Evolutionary conservation across 176 grass and related monocot genomes (phyloP).

Genomic region (Bonia amplexicaulis): DNA sequence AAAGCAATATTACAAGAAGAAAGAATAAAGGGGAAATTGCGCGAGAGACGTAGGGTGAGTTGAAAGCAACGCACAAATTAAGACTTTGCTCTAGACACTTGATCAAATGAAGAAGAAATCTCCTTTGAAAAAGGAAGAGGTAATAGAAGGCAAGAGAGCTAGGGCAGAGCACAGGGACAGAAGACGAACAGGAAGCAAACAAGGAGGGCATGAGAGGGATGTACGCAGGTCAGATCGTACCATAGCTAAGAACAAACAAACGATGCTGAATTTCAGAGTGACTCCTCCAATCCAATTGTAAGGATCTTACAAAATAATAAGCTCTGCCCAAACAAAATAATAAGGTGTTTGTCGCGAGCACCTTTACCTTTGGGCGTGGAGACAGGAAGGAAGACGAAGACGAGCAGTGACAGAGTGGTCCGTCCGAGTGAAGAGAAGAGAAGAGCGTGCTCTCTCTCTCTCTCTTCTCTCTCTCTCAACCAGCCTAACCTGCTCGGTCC

Average conservation of each 20-base stretch:
- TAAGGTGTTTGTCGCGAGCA: too few species aligned
- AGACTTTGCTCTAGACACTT: background rate
- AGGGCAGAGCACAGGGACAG: background rate
- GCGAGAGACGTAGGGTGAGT: too few species aligned
- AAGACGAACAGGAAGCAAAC: too few species aligned
- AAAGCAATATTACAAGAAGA: background rate
- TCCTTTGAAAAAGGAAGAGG: background rate
- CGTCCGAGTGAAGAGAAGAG: too few species aligned
- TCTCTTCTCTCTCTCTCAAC: too few species aligned
- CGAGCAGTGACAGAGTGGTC: background rate
- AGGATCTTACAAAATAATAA: background rate
- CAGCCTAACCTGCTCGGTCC: too few species aligned
- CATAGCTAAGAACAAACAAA: background rate
- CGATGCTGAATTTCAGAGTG: background rate
- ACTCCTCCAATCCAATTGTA: background rate
- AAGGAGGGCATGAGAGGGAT: too few species aligned
- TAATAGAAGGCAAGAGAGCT: background rate
- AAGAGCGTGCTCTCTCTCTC: too few species aligned
- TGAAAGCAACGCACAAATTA: background rate
- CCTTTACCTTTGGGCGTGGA: too few species aligned
- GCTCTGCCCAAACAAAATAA: too few species aligned
- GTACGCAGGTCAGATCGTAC: background rate
- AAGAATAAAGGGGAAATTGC: background rate
- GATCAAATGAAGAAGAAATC: background rate
- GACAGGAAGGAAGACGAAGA: too few species aligned